Evolutionary conservation across 345 rosid genomes (phyloP), one percentile per base, ranked within the genome.

Genomic region (Erucastrum elatum): DNA sequence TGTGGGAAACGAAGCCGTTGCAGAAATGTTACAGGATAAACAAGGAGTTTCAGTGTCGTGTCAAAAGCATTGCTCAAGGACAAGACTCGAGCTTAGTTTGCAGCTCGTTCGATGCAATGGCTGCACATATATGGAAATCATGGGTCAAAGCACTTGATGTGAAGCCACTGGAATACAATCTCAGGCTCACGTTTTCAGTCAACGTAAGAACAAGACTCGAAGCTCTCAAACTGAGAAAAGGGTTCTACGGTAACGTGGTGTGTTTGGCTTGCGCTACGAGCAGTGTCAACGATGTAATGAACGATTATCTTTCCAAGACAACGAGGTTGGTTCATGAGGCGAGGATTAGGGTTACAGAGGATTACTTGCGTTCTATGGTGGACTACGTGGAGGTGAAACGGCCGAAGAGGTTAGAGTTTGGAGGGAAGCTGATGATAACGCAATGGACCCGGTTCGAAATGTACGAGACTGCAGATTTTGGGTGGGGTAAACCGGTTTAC

Each of bases 131-230:
- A 49, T 94, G 98, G 97, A 84, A 89, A 66, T 89, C 97, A 53
- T 94, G 97, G 98, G 97, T 92, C 67, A 90, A 83, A 82, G 94
- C 97, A 49, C 86, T 94, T 8, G 95, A 87, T 17, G 97, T 94
- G 8, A 84, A 85, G 46, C 98, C 97, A 17, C 41, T 68, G 9
- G 88, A 90, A 34, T 91, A 85, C 75, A 81, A 84, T 72, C 93
- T 94, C 34, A 82, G 97, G 80, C 90, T 94, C 10, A 94, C 96
- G 25, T 92, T 94, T 80, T 89, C 98, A 0, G 94, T 94, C 72
- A 92, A 94, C 71, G 88, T 89, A 34, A 85, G 97, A 49, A 86
- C 82, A 33, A 94, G 85, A 79, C 89, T 94, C 26, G 77, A 84
- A 63, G 87, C 82, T 35, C 83, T 88, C 7, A 87, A 88, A 8